A percentile compares a stretch with the other conserved stretches of the same genome.
These are phyloP conservation scores for Solanum acaule DNA, from an alignment of 257 asterid genomes.

Conservation along the genomic window DNA sequence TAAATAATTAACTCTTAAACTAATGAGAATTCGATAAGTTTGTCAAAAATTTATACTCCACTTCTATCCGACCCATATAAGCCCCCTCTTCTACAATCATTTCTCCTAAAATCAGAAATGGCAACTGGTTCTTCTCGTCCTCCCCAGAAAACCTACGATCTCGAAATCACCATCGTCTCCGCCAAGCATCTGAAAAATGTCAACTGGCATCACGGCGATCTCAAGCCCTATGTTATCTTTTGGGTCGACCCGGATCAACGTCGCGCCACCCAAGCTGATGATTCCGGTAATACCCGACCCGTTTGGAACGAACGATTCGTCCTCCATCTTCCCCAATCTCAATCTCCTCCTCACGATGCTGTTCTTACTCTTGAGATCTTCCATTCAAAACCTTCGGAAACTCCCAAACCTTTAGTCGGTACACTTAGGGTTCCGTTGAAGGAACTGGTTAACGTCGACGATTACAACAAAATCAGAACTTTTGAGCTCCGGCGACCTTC, in stretches of 20 bases:
- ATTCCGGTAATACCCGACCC: constrained; percentile 56
- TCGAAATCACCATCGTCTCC: constrained; percentile 61
- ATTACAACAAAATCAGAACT: constrained; percentile 10
- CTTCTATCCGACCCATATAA: neutral
- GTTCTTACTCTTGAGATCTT: constrained; percentile 62
- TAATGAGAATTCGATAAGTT: no score
- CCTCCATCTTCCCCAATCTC: constrained; percentile 41
- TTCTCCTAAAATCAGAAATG: constrained; percentile 7
- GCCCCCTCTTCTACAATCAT: no score
- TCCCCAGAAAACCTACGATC: constrained; percentile 43
- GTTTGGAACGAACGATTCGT: constrained; percentile 85
- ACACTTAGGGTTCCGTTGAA: constrained; percentile 48
- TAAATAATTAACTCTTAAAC: no score
- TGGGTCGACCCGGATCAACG: constrained; percentile 89
- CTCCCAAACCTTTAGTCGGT: constrained; percentile 72
- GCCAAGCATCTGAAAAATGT: constrained; percentile 88
- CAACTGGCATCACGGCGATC: constrained; percentile 78
- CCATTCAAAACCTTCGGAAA: constrained; percentile 80
- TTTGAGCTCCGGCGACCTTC: constrained; percentile 69
- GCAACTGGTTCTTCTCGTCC: constrained; percentile 26
- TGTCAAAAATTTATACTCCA: neutral
- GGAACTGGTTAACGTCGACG: constrained; percentile 32
- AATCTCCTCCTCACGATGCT: constrained; percentile 24
- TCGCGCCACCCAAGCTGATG: constrained; percentile 75
- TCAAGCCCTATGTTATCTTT: constrained; percentile 69